Evolutionary conservation across 1,139 yeast genomes (phyloP).

Genomic region (Kodamaea sp.): DNA sequence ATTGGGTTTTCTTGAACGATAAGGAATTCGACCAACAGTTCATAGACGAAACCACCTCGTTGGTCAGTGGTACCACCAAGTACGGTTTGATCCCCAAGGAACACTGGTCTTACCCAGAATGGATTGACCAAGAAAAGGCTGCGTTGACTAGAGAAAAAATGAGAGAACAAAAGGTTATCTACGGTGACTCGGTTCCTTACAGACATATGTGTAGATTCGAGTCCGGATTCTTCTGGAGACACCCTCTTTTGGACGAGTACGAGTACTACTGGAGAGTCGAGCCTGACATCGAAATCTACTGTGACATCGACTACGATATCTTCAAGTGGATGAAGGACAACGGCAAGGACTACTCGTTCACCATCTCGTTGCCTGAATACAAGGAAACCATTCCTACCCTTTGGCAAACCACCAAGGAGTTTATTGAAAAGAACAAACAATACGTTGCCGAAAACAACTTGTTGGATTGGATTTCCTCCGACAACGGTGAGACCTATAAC

Average conservation of each 20-base stretch:
- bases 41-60: constrained; percentile 32
- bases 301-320: constrained; percentile 81
- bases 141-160: constrained; percentile 51
- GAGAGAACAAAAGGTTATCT: constrained; percentile 54
- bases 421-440: constrained; percentile 65
- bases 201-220: constrained; percentile 93
- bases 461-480: constrained; percentile 71
- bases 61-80: constrained; percentile 44
- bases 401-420: constrained; percentile 76
- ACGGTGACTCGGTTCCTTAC: constrained; percentile 62
- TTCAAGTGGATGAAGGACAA: constrained; percentile 81
- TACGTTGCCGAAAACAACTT: constrained; percentile 65
- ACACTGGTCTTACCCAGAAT: constrained; percentile 55
- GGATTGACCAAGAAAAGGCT: constrained; percentile 61
- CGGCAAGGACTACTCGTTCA: constrained; percentile 73
- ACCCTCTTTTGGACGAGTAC: constrained; percentile 66
- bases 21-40: constrained; percentile 43
- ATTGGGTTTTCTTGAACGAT: constrained; percentile 51
- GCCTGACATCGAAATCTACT: constrained; percentile 75
- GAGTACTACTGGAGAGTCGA: constrained; percentile 96
- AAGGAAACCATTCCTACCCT: constrained; percentile 75
- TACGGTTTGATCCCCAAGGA: constrained; percentile 47
- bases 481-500: constrained; percentile 67
- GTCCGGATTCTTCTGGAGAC: constrained; percentile 87
- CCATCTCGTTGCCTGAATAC: constrained; percentile 83